Conservation (phyloP, 2,329 filamentous ascomycete species). For the Epichloe gansuensis region DNA sequence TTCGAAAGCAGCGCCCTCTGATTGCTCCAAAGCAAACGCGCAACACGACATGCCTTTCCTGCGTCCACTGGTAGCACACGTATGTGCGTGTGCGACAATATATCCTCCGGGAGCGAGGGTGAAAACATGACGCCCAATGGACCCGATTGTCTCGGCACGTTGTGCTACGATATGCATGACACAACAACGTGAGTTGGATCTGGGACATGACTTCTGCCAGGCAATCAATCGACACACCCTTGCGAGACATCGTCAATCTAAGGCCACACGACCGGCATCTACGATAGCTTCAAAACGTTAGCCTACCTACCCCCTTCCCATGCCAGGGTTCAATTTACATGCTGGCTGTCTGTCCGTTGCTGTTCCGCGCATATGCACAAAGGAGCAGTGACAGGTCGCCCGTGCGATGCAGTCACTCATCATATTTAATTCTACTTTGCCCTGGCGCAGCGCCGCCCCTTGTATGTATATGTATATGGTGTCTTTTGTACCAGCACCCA, state of each 20-base stretch:
- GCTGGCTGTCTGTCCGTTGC: background rate
- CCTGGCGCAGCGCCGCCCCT: background rate
- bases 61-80: background rate
- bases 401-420: background rate
- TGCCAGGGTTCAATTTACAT: background rate
- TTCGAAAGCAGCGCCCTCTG: background rate
- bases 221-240: background rate
- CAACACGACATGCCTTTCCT: background rate
- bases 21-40: background rate
- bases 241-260: background rate
- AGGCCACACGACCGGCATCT: background rate
- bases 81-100: no score
- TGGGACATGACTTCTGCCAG: background rate
- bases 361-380: background rate
- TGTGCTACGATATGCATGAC: background rate
- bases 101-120: background rate
- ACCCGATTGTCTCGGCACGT: no score
- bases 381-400: background rate
- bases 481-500: background rate
- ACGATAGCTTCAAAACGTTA: background rate
- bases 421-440: background rate
- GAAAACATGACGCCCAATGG: background rate
- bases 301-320: background rate
- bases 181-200: conserved; percentile 1
- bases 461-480: background rate